Percentiles rank a stretch among this genome's conserved stretches.
Evolutionary conservation across 176 grass and related monocot species (phyloP).

Genomic region (Bonia amplexicaulis): DNA sequence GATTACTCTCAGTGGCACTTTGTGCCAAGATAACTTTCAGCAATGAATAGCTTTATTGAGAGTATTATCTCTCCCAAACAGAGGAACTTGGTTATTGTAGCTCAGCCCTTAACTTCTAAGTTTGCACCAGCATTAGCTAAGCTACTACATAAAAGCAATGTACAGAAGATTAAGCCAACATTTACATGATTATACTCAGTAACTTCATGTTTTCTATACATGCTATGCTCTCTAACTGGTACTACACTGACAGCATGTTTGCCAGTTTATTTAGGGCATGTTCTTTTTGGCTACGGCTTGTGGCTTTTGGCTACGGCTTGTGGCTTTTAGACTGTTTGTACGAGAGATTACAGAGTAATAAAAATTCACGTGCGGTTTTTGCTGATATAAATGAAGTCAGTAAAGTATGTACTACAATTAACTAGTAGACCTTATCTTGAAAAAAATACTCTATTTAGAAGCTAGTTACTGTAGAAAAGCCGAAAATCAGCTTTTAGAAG

Average conservation of each 20-base stretch:
- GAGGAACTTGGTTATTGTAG: neutral
- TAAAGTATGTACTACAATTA: no score
- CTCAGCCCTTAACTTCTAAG: neutral
- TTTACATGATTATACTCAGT: neutral
- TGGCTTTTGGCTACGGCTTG: no score
- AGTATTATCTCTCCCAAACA: neutral
- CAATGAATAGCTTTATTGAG: neutral
- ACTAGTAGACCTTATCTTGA: no score
- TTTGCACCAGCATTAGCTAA: neutral
- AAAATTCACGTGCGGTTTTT: no score
- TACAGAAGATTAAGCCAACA: constrained; percentile 3
- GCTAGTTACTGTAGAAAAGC: no score
- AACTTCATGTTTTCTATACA: neutral
- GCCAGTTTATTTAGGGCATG: neutral
- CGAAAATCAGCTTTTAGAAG: no score
- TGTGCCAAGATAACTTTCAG: neutral
- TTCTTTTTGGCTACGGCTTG: no score
- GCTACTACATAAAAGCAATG: neutral
- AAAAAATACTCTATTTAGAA: no score
- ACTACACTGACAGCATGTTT: neutral
- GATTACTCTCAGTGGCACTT: neutral
- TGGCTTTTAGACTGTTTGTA: no score
- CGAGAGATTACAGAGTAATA: no score
- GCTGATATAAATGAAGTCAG: no score
- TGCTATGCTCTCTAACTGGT: neutral